Percentiles rank a stretch among this genome's conserved stretches.
phyloP scores from a whole-genome alignment of 139 green algal species.

The Chlamydomonas applanata region DNA sequence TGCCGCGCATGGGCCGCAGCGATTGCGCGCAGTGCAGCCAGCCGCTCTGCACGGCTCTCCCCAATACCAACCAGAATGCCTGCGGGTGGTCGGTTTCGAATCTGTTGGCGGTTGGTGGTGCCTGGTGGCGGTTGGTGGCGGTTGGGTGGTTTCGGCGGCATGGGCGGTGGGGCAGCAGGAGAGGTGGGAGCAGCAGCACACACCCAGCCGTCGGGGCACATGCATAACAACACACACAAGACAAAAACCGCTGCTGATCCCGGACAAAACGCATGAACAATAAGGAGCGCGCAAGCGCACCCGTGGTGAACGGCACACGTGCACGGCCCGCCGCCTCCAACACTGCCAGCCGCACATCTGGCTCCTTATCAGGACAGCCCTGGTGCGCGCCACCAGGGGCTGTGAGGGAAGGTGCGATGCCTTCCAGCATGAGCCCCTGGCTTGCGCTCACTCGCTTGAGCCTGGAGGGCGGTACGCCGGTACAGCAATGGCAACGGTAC shows the following conservation, averaged over 20 bases:
- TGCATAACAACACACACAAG: too few relatives aligned
- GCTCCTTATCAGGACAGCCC: constrained; percentile 81
- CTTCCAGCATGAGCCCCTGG: constrained; percentile 90
- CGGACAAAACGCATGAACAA: neutral
- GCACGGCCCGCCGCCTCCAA: constrained; percentile 67
- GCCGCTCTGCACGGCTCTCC: constrained; percentile 64
- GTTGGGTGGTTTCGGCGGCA: too few relatives aligned
- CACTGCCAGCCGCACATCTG: constrained; percentile 49
- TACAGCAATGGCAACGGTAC: too few relatives aligned
- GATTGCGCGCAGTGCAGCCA: constrained; percentile 64
- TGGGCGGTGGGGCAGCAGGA: too few relatives aligned
- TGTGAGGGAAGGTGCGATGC: constrained; percentile 34
- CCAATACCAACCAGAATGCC: constrained; percentile 86
- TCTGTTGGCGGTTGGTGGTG: neutral
- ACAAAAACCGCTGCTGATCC: too few relatives aligned
- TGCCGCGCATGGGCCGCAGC: constrained; percentile 43
- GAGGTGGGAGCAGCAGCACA: too few relatives aligned
- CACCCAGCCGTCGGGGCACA: too few relatives aligned
- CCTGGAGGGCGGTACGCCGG: constrained; percentile 1
- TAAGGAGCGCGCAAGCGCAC: too few relatives aligned
- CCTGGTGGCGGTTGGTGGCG: neutral
- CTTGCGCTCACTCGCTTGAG: constrained; percentile 60
- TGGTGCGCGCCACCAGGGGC: constrained; percentile 58
- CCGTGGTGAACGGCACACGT: constrained; percentile 77
- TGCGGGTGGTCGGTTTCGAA: constrained; percentile 16